Percentiles rank a stretch among this genome's conserved stretches.
Conservation (phyloP, 1,284 basidiomycete genomes). For the Malassezia cuniculi region DNA sequence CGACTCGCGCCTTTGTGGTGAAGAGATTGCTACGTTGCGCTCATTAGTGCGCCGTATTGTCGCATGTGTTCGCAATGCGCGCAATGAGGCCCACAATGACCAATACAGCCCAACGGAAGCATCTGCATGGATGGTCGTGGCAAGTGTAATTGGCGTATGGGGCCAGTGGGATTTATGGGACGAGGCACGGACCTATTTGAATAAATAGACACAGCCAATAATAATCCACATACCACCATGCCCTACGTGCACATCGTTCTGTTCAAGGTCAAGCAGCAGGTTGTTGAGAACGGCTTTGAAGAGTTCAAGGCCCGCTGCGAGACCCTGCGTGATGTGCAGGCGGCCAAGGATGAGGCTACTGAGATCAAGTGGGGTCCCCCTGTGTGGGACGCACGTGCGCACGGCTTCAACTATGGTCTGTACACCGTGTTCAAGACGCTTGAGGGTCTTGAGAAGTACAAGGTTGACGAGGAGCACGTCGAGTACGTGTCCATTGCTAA, state of each 20-base stretch:
- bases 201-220: not conserved
- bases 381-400: slow-evolving; percentile 23
- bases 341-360: slow-evolving; percentile 20
- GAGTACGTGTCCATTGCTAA: slow-evolving; percentile 27
- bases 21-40: slow-evolving; percentile 65
- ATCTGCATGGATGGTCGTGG: slow-evolving; percentile 72
- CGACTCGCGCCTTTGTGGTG: slow-evolving; percentile 59
- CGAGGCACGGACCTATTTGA: slow-evolving; percentile 50
- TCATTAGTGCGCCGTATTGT: slow-evolving; percentile 64
- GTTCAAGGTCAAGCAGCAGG: slow-evolving; percentile 32
- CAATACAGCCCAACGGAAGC: slow-evolving; percentile 21
- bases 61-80: slow-evolving; percentile 47
- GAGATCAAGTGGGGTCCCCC: slow-evolving; percentile 33
- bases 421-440: slow-evolving; percentile 26
- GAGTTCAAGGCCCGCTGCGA: slow-evolving; percentile 32
- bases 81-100: not conserved
- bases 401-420: slow-evolving; percentile 36
- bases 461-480: slow-evolving; percentile 35
- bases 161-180: slow-evolving; percentile 72
- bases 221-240: slow-evolving; percentile 13
- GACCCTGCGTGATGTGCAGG: slow-evolving; percentile 24
- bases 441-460: slow-evolving; percentile 28
- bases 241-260: slow-evolving; percentile 31
- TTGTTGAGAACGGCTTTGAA: slow-evolving; percentile 30
- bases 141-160: slow-evolving; percentile 64